Evolutionary conservation across 179 eudicot genomes (phyloP).

Genomic region (Silene noctiflora): DNA sequence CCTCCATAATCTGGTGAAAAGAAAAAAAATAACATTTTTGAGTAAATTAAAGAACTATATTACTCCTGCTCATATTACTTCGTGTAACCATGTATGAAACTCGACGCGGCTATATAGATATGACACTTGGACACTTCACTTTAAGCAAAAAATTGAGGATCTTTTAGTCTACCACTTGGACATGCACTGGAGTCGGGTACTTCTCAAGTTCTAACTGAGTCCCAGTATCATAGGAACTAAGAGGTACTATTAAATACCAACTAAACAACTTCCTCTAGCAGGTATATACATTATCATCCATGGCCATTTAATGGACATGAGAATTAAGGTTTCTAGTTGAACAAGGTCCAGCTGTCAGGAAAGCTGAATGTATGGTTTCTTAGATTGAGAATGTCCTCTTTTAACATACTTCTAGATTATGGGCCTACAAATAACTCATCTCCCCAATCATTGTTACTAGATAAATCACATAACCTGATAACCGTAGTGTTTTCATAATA

Average conservation of each 20-base stretch:
- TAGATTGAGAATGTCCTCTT: neutral
- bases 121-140: neutral
- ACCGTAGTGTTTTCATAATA: neutral
- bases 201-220: neutral
- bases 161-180: neutral
- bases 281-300: neutral
- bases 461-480: neutral
- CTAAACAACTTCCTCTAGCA: too few species aligned
- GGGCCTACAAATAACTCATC: neutral
- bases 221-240: neutral
- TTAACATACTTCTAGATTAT: neutral
- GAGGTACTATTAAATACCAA: neutral
- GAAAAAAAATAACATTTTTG: neutral
- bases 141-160: neutral
- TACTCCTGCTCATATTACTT: neutral
- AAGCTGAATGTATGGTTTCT: neutral
- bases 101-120: neutral
- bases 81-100: neutral
- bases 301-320: neutral
- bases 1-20: slow-evolving; percentile 78
- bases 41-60: slow-evolving; percentile 8
- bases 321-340: neutral
- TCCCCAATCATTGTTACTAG: neutral
- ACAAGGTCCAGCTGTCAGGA: neutral
- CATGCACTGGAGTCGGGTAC: neutral